Base-by-base conservation (phyloP, 495 filamentous ascomycete genomes). In the Trichocladium antarcticum region DNA sequence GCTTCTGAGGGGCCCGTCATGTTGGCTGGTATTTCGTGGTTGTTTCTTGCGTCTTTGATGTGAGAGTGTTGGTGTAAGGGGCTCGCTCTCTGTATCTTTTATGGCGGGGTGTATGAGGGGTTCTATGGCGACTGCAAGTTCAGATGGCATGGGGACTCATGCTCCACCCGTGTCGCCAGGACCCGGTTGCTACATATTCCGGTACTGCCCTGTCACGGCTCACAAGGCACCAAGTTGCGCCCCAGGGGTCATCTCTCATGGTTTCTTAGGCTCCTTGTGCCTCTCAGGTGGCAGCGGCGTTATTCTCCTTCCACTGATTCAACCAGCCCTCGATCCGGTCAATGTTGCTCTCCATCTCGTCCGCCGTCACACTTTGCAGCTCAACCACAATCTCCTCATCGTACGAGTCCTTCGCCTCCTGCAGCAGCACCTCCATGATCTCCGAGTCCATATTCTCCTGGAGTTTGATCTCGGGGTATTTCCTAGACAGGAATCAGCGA, bases 371-470 rank as follows among this genome's bases (percentile, higher is more conserved):
- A 63, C 93, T 96, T 64, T 71, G 78, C 61, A 99, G 69, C 64
- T 96, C 90, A 5, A 99, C 85, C 27, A 97, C 81, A 49, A 90
- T 84, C 62, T 92, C 84, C 68, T 83, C 80, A 49, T 89, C 83
- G 58, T 88, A 99, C 39, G 83, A 75, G 45, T 93, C 88, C 39
- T 79, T 74, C 24, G 92, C 93, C 68, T 99, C 93, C 49, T 96
- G 83, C 7, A 93, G 66, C 24, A 99, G 71, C 45, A 95, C 84
- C 56, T 95, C 84, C 80, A 97, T 96, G 60, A 99, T 99, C 72
- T 99, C 93, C 24, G 86, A 81, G 68, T 97, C 93, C 32, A 99
- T 64, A 62, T 99, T 99, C 64, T 97, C 92, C 61, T 96, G 84
- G 21, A 99, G 67, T 63, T 99, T 99, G 48, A 74, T 67, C 66